Conservation (phyloP, 306 rosid species). For the Trifolium pratense region DNA sequence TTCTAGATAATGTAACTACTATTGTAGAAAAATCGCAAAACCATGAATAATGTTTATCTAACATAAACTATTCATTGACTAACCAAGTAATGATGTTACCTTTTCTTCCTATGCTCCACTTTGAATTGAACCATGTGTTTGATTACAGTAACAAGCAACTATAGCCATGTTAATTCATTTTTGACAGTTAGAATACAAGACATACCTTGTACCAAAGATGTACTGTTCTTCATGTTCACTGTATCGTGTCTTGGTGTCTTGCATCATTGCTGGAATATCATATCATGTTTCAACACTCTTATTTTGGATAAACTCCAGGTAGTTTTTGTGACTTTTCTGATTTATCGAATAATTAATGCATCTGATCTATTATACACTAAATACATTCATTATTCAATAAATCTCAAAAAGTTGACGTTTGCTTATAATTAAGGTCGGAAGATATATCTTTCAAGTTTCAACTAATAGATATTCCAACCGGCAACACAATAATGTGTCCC, state of each 20-base stretch:
- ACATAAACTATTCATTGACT: conserved; percentile 26
- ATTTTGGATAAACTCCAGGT: too few relatives aligned
- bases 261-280: too few relatives aligned
- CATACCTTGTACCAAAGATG: too few relatives aligned
- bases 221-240: too few relatives aligned
- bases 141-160: conserved; percentile 6
- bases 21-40: conserved; percentile 13
- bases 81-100: conserved; percentile 2
- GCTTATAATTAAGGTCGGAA: too few relatives aligned
- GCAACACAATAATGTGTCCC: neutral
- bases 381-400: too few relatives aligned
- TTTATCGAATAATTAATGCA: too few relatives aligned
- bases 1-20: neutral
- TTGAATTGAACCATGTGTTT: neutral
- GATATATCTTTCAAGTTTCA: neutral
- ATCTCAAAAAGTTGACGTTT: too few relatives aligned
- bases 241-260: too few relatives aligned
- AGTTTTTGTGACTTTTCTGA: too few relatives aligned
- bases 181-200: too few relatives aligned
- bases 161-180: neutral
- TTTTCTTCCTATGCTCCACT: neutral
- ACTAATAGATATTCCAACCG: neutral
- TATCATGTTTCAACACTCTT: neutral
- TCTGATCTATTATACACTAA: too few relatives aligned
- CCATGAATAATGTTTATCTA: conserved; percentile 37